Evolutionary conservation across 1,284 basidiomycete species (phyloP).

Genomic region (Erythrobasidium hasegawianum): DNA sequence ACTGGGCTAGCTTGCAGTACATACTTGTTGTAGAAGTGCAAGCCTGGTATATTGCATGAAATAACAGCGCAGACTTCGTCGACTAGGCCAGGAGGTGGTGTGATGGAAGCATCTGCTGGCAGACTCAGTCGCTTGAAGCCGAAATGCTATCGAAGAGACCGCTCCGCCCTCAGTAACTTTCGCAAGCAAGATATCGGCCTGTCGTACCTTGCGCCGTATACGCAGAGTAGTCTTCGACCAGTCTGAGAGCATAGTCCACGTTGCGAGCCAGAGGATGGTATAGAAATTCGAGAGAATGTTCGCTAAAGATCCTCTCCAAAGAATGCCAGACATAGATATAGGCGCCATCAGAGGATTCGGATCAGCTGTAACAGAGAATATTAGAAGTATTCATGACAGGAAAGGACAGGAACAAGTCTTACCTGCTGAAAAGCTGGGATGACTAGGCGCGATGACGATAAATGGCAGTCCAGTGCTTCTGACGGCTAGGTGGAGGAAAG

Average conservation of each 20-base stretch:
- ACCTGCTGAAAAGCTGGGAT: constrained; percentile 32
- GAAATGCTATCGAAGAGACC: too few relatives aligned
- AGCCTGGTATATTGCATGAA: constrained; percentile 20
- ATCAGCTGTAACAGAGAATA: background rate
- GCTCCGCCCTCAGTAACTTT: too few relatives aligned
- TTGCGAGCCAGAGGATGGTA: constrained; percentile 7
- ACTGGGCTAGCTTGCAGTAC: background rate
- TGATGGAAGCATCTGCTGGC: constrained; percentile 16
- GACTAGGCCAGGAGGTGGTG: constrained; percentile 18
- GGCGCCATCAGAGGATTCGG: constrained; percentile 14
- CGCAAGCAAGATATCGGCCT: too few relatives aligned
- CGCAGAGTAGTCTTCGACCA: constrained; percentile 22
- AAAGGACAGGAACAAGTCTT: background rate
- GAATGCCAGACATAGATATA: constrained; percentile 28
- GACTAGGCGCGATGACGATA: constrained; percentile 18
- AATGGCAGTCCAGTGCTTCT: constrained; percentile 20
- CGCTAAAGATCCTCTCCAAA: constrained; percentile 5
- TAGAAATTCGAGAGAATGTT: constrained; percentile 15
- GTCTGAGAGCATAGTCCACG: constrained; percentile 6
- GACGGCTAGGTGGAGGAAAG: constrained; percentile 18
- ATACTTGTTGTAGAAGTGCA: constrained; percentile 24
- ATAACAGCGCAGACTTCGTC: constrained; percentile 24
- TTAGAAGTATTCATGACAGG: too few relatives aligned
- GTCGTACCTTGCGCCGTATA: constrained; percentile 17
- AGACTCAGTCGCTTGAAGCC: constrained; percentile 20